Evolutionary conservation across 208 protist genomes (phyloP).

Genomic region (Acanthamoeba royreba): DNA sequence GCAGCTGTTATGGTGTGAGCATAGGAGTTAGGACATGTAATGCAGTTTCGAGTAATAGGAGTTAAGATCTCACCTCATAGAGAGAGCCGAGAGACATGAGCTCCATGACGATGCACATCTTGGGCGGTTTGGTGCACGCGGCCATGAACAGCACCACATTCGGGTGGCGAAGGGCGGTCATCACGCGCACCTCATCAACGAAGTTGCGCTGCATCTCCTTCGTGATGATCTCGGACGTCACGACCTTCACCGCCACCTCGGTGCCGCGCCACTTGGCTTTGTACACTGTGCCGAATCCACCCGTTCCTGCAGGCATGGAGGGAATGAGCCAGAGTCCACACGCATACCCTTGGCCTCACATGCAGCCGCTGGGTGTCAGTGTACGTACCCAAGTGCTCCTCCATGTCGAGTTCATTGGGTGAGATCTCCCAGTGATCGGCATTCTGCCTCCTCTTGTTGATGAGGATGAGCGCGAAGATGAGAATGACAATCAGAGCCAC

Average conservation of each 20-base stretch:
- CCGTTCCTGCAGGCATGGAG: not conserved
- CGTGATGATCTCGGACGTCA: not conserved
- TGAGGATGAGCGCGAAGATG: not conserved
- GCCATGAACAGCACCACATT: slow-evolving; percentile 33
- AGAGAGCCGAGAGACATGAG: not conserved
- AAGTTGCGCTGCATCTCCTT: slow-evolving; percentile 1
- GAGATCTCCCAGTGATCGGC: not conserved
- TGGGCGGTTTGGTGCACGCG: not conserved
- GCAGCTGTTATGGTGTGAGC: not conserved
- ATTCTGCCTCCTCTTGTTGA: not conserved
- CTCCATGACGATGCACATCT: slow-evolving; percentile 38
- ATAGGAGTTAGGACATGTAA: not conserved
- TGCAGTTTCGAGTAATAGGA: not conserved
- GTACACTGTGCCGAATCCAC: not conserved
- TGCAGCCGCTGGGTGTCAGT: too few species aligned
- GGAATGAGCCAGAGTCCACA: not conserved
- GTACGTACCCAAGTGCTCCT: not conserved
- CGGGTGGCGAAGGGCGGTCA: not conserved
- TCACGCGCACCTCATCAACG: slow-evolving; percentile 3
- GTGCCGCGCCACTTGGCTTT: slow-evolving; percentile 27
- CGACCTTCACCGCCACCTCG: slow-evolving; percentile 18
- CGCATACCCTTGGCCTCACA: too few species aligned
- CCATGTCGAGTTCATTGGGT: not conserved
- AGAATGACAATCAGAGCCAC: not conserved
- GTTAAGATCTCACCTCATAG: not conserved